These are phyloP conservation scores for Neurospora tetraspora DNA, from an alignment of 495 filamentous ascomycete genomes.

Conservation along the genomic window DNA sequence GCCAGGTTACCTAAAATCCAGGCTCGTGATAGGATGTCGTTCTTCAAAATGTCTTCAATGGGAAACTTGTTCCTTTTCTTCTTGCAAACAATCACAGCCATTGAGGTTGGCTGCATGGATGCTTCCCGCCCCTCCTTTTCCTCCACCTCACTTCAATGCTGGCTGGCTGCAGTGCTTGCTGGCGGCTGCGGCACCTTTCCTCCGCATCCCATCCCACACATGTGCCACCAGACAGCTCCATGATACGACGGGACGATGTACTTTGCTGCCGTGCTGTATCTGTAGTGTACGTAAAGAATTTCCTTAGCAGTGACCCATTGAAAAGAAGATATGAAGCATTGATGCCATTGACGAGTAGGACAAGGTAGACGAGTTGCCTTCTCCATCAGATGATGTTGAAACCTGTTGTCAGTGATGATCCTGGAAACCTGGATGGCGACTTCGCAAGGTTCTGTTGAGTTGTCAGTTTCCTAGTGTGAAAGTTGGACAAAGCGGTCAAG, in stretches of 20 bases:
- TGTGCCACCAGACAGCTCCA: background rate
- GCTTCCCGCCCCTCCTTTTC: background rate
- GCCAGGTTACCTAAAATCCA: background rate
- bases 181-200: background rate
- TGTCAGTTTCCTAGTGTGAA: background rate
- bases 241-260: background rate
- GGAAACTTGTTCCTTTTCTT: background rate
- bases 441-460: background rate
- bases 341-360: background rate
- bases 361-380: background rate
- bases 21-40: background rate
- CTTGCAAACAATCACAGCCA: background rate
- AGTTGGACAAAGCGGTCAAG: background rate
- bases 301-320: background rate
- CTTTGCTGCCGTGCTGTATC: background rate
- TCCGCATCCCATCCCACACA: background rate
- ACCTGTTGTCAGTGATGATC: background rate
- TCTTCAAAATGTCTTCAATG: background rate
- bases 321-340: background rate
- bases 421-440: background rate
- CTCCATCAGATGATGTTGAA: background rate
- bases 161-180: background rate
- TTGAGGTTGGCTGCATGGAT: background rate
- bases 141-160: background rate
- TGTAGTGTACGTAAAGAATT: too few species aligned